phyloP scores from a whole-genome alignment of 2,329 filamentous ascomycete species.

The Pseudogymnoascus destructans region DNA sequence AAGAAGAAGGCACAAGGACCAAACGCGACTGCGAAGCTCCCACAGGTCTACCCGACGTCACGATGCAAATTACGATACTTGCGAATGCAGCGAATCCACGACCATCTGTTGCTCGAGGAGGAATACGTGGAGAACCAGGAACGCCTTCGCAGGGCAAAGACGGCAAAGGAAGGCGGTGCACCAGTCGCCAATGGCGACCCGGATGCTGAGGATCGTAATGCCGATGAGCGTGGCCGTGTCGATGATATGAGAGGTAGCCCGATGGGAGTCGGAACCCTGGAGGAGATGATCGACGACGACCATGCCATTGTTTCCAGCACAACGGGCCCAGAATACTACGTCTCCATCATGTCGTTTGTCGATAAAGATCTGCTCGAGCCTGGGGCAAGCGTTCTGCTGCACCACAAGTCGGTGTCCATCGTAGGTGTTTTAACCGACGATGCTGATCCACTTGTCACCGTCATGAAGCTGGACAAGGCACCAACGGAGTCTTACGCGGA shows the following conservation, averaged over 20 bases:
- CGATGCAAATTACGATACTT: conserved; percentile 95
- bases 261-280: conserved; percentile 94
- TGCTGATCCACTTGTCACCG: conserved; percentile 84
- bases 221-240: conserved; percentile 85
- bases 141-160: conserved; percentile 82
- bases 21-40: conserved; percentile 89
- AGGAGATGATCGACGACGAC: conserved; percentile 98
- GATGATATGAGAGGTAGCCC: conserved; percentile 98
- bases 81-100: conserved; percentile 97
- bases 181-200: conserved; percentile 49
- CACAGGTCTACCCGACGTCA: conserved; percentile 84
- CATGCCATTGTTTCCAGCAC: conserved; percentile 97
- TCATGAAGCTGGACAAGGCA: conserved; percentile 99
- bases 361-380: conserved; percentile 97
- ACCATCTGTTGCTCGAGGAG: conserved; percentile 90
- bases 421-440: conserved; percentile 96
- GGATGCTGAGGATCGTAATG: conserved; percentile 71
- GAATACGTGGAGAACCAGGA: conserved; percentile 99
- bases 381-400: conserved; percentile 84
- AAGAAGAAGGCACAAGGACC: conserved; percentile 94
- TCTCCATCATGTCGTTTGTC: conserved; percentile 99
- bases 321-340: conserved; percentile 96
- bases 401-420: conserved; percentile 96
- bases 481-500: conserved; percentile 97
- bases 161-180: conserved; percentile 54